Conservation (phyloP, 1,284 basidiomycete genomes). For the Mycena citricolor region DNA sequence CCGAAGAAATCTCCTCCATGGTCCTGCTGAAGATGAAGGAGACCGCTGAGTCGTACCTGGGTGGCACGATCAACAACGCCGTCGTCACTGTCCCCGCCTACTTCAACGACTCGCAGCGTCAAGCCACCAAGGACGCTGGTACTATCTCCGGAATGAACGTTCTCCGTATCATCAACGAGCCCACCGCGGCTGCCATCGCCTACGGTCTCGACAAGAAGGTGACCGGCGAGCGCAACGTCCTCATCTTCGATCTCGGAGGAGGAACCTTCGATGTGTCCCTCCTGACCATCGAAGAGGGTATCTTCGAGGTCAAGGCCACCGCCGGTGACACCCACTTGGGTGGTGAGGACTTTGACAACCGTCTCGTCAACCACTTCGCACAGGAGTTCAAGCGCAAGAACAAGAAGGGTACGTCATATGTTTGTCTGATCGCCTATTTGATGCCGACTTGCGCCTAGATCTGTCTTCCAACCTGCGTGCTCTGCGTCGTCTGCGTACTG, state of each 20-base stretch:
- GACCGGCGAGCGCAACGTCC: constrained; percentile 92
- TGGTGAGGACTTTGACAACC: constrained; percentile 99
- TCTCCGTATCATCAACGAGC: constrained; percentile 69
- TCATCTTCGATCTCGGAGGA: constrained; percentile 98
- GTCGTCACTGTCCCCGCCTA: constrained; percentile 49
- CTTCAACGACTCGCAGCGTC: constrained; percentile 79
- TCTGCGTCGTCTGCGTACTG: constrained; percentile 94
- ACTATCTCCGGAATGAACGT: constrained; percentile 74
- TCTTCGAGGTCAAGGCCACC: constrained; percentile 98
- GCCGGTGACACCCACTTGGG: constrained; percentile 98
- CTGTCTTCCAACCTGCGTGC: constrained; percentile 92
- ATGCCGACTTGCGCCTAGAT: constrained; percentile 48
- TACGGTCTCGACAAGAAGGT: constrained; percentile 80
- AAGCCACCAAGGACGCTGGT: constrained; percentile 81
- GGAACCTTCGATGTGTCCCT: constrained; percentile 84
- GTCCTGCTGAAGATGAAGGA: constrained; percentile 85
- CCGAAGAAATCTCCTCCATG: constrained; percentile 87
- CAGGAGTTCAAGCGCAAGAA: constrained; percentile 99
- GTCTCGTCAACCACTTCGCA: constrained; percentile 96
- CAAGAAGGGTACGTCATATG: constrained; percentile 76
- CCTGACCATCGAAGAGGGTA: constrained; percentile 81
- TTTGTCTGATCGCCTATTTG: background rate
- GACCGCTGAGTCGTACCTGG: constrained; percentile 83
- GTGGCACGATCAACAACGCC: constrained; percentile 46
- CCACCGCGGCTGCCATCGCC: constrained; percentile 60